Conservation (phyloP, 2,329 filamentous ascomycete genomes). For the Aureobasidium sp. region DNA sequence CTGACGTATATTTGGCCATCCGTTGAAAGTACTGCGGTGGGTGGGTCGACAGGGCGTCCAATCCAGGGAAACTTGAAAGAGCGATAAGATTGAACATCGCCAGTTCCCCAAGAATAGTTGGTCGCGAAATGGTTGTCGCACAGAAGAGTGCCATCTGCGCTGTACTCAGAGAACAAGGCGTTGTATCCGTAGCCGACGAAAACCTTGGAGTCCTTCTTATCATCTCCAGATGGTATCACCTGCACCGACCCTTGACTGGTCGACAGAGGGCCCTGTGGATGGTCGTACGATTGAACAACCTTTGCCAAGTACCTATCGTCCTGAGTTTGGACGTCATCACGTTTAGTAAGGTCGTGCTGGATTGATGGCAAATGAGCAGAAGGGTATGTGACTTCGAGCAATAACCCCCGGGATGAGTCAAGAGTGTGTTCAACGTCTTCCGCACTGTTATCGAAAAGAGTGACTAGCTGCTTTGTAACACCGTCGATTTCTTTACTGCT, state of each 20-base stretch:
- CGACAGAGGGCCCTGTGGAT: constrained; percentile 18
- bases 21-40: constrained; percentile 13
- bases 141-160: constrained; percentile 17
- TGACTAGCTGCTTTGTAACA: constrained; percentile 17
- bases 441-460: constrained; percentile 41
- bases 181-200: constrained; percentile 23
- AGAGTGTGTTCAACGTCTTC: constrained; percentile 25
- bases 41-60: constrained; percentile 15
- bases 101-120: constrained; percentile 19
- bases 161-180: constrained; percentile 20
- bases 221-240: constrained; percentile 12
- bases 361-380: background rate
- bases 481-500: constrained; percentile 9
- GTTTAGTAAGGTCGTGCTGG: background rate
- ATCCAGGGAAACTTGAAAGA: constrained; percentile 20
- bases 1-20: constrained; percentile 15
- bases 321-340: background rate
- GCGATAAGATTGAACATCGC: constrained; percentile 22
- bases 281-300: constrained; percentile 21
- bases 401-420: constrained; percentile 23
- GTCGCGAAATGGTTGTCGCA: constrained; percentile 22
- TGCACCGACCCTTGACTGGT: constrained; percentile 20
- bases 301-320: constrained; percentile 19
- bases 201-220: constrained; percentile 13
- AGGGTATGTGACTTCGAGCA: constrained; percentile 26